phyloP scores from a whole-genome alignment of 2,329 filamentous ascomycete genomes.

The Sporothrix globosa region DNA sequence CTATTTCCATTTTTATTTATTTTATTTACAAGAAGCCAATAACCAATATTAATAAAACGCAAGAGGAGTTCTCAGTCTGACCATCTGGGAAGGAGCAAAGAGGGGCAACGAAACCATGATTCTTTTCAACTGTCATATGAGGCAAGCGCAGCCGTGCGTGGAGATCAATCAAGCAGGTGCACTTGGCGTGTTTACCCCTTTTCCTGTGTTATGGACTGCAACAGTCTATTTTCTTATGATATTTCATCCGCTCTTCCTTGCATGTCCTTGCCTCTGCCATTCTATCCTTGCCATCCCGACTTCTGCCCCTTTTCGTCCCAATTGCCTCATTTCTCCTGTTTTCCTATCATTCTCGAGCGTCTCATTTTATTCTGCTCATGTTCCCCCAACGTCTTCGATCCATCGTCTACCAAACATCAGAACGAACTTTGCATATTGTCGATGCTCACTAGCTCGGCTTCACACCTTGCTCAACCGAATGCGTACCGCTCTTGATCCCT shows the following conservation, averaged over 20 bases:
- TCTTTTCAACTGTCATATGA: not conserved
- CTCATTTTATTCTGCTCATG: not conserved
- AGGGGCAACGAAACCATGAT: too few relatives aligned
- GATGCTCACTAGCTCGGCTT: conserved; percentile 22
- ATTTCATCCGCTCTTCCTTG: not conserved
- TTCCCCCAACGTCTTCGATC: not conserved
- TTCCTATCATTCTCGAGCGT: not conserved
- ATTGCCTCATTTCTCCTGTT: conserved; percentile 8
- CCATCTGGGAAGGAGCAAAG: too few relatives aligned
- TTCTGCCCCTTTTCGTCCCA: conserved; percentile 3
- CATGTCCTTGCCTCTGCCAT: not conserved
- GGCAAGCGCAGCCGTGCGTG: conserved; percentile 26
- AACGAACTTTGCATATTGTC: not conserved
- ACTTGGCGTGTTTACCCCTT: conserved; percentile 25
- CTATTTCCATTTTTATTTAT: not conserved
- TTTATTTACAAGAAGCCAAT: too few relatives aligned
- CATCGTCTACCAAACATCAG: conserved; percentile 18
- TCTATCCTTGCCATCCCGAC: not conserved
- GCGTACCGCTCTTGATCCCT: conserved; percentile 21
- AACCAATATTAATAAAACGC: too few relatives aligned
- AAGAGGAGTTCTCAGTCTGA: too few relatives aligned
- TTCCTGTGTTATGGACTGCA: not conserved
- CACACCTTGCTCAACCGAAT: conserved; percentile 28
- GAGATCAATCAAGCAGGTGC: conserved; percentile 27
- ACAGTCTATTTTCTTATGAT: not conserved